Evolutionary conservation across 1,284 basidiomycete species (phyloP).

Genomic region (Megacollybia platyphylla): DNA sequence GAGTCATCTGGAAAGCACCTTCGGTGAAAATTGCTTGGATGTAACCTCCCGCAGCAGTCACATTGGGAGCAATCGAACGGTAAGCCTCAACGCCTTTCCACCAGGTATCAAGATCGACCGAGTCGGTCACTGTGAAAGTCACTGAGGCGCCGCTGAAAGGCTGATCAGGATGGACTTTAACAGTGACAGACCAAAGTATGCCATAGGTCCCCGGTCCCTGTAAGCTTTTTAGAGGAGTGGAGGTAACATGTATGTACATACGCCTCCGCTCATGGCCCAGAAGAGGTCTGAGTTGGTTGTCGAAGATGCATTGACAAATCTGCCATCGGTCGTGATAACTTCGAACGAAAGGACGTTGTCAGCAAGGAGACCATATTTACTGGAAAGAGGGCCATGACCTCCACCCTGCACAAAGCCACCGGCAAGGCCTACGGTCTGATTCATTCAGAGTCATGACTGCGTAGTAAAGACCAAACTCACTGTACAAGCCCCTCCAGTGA

Average conservation of each 20-base stretch:
- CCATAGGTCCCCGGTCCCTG: constrained; percentile 11
- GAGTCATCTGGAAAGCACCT: too few relatives aligned
- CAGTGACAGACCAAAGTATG: constrained; percentile 10
- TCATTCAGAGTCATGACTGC: too few relatives aligned
- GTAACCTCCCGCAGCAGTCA: too few relatives aligned
- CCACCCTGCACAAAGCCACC: constrained; percentile 16
- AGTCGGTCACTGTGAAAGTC: constrained; percentile 3
- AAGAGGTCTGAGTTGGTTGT: constrained; percentile 9
- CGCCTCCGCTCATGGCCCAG: constrained; percentile 11
- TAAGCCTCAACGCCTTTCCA: too few relatives aligned
- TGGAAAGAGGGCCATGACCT: constrained; percentile 11
- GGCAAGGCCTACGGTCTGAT: constrained; percentile 12
- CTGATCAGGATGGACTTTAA: constrained; percentile 8
- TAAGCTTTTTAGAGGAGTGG: not conserved
- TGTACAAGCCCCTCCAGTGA: too few relatives aligned
- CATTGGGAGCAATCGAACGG: too few relatives aligned
- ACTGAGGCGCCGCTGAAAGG: constrained; percentile 6
- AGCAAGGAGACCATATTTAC: constrained; percentile 11
- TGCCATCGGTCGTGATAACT: constrained; percentile 9
- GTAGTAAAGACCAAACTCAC: too few relatives aligned
- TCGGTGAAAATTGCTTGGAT: too few relatives aligned
- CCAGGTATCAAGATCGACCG: too few relatives aligned
- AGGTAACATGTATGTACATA: constrained; percentile 1
- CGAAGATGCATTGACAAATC: constrained; percentile 9
- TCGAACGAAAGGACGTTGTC: constrained; percentile 13